phyloP scores from a whole-genome alignment of 1,284 basidiomycete species.

The Phylloboletellus chloephorus region DNA sequence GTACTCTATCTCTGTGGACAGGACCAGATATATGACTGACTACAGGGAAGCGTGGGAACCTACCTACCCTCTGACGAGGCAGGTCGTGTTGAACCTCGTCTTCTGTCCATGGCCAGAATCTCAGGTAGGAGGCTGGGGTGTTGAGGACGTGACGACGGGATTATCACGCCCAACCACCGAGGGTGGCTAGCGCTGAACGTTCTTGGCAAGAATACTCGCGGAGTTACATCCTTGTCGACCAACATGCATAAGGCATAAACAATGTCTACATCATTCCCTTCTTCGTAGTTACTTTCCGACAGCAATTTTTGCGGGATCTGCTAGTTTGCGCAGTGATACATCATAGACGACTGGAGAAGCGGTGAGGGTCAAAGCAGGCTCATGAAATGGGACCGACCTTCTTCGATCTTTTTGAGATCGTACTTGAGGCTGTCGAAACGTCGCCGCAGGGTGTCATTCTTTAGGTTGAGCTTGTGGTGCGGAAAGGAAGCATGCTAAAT shows the following conservation, averaged over 20 bases:
- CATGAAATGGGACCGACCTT: slow-evolving; percentile 47
- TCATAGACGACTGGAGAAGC: slow-evolving; percentile 69
- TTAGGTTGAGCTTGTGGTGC: slow-evolving; percentile 69
- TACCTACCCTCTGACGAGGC: slow-evolving; percentile 34
- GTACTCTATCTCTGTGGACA: slow-evolving; percentile 54
- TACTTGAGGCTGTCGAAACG: slow-evolving; percentile 82
- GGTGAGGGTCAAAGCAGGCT: slow-evolving; percentile 8
- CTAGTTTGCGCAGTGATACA: slow-evolving; percentile 71
- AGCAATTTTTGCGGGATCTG: slow-evolving; percentile 15
- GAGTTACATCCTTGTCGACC: too few species aligned
- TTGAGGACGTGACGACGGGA: slow-evolving; percentile 7
- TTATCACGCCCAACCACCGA: too few species aligned
- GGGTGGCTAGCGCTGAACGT: slow-evolving; percentile 8
- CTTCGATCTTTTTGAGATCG: slow-evolving; percentile 86
- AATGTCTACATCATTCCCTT: neutral
- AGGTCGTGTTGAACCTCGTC: slow-evolving; percentile 29
- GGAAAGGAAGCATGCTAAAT: slow-evolving; percentile 10
- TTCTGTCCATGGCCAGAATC: slow-evolving; percentile 26
- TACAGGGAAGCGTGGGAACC: slow-evolving; percentile 26
- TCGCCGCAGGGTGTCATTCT: slow-evolving; percentile 74
- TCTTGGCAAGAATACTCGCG: slow-evolving; percentile 17
- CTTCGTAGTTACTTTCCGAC: slow-evolving; percentile 3
- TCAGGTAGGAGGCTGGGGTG: neutral
- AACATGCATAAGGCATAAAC: too few species aligned
- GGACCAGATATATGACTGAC: slow-evolving; percentile 7